Conservation (phyloP, 768 basidiomycete species). For the Kwoniella heveanensis region DNA sequence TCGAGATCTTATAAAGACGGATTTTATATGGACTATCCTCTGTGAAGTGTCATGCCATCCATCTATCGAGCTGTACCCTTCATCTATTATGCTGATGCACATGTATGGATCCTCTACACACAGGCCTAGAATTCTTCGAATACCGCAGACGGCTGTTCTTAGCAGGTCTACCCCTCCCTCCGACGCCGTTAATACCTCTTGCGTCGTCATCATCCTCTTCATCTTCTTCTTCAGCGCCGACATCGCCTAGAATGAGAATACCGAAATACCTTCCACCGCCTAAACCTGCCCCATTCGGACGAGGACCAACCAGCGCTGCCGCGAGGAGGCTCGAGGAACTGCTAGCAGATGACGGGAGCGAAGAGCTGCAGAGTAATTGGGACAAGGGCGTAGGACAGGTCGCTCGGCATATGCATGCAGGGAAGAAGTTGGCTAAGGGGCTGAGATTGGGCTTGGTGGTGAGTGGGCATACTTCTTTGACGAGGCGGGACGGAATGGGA, state of each 20-base stretch:
- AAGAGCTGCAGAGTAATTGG: conserved; percentile 41
- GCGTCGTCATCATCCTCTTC: conserved; percentile 6
- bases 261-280: conserved; percentile 24
- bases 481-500: too few species aligned
- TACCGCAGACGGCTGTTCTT: conserved; percentile 44
- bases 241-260: conserved; percentile 17
- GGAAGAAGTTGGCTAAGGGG: conserved; percentile 33
- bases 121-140: conserved; percentile 49
- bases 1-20: too few species aligned
- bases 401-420: conserved; percentile 21
- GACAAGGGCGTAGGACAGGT: conserved; percentile 29
- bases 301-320: conserved; percentile 8
- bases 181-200: background rate
- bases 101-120: too few species aligned
- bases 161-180: conserved; percentile 20
- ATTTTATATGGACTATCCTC: too few species aligned
- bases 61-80: too few species aligned
- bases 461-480: conserved; percentile 7
- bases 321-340: conserved; percentile 37
- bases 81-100: too few species aligned
- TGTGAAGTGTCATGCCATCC: too few species aligned
- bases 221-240: background rate
- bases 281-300: conserved; percentile 8
- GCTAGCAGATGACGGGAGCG: conserved; percentile 25
- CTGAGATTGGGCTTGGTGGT: conserved; percentile 45